Conservation (phyloP, 2,329 filamentous ascomycete genomes). For the Cryphonectria naterciae region DNA sequence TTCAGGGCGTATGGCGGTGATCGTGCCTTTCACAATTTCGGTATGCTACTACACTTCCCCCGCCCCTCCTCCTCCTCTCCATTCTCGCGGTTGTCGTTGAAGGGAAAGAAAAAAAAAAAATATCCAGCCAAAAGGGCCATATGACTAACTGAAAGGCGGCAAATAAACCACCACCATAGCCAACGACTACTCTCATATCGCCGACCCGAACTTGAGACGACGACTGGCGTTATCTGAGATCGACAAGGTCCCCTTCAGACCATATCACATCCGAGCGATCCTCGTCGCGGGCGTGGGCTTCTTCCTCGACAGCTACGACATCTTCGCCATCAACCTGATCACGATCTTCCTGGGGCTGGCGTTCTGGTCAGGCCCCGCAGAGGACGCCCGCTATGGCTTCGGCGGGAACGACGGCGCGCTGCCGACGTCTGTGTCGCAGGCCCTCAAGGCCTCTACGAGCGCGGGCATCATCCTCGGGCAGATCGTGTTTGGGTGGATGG, state of each 20-base stretch:
- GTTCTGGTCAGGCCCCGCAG: constrained; percentile 63
- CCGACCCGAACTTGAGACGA: constrained; percentile 76
- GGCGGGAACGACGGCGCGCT: constrained; percentile 59
- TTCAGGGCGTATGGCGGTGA: constrained; percentile 63
- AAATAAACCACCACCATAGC: no score
- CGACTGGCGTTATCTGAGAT: constrained; percentile 78
- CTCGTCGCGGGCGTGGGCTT: constrained; percentile 81
- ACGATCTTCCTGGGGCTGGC: constrained; percentile 75
- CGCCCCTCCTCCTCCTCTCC: no score
- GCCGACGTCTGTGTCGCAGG: constrained; percentile 68
- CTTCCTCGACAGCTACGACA: constrained; percentile 81
- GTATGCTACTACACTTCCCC: constrained; percentile 25
- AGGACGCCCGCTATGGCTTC: constrained; percentile 47
- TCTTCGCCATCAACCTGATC: constrained; percentile 79
- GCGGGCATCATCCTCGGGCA: constrained; percentile 80
- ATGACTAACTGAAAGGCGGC: constrained; percentile 3
- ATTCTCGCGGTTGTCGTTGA: constrained; percentile 33
- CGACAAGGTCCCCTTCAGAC: constrained; percentile 76
- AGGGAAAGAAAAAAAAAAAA: no score
- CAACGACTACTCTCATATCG: constrained; percentile 57
- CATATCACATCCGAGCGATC: constrained; percentile 75
- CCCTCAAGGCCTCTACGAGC: constrained; percentile 80
- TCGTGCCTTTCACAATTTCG: constrained; percentile 73
- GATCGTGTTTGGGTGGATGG: constrained; percentile 75
- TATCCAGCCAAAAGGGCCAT: no score